phyloP scores from a whole-genome alignment of 805 yeast genomes.

The Hanseniaspora valbyensis region DNA sequence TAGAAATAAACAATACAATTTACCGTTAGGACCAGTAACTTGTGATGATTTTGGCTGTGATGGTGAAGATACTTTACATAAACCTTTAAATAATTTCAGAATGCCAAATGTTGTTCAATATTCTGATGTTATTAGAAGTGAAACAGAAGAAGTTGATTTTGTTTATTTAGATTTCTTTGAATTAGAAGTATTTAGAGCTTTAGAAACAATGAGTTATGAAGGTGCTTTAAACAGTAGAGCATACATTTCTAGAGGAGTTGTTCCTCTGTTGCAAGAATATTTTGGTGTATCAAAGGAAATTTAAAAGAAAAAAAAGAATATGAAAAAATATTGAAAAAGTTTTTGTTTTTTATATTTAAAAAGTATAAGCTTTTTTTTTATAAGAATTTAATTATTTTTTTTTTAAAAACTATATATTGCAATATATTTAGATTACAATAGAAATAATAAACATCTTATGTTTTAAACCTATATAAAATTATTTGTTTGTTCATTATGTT shows the following conservation, averaged over 20 bases:
- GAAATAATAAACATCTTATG: constrained; percentile 3
- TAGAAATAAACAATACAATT: constrained; percentile 20
- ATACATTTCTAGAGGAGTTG: constrained; percentile 1
- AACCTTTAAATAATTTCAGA: constrained; percentile 43
- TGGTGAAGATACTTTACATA: constrained; percentile 78
- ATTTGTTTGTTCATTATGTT: constrained; percentile 8
- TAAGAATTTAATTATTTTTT: neutral
- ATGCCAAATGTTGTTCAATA: constrained; percentile 72
- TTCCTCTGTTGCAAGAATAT: constrained; percentile 1
- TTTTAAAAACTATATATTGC: constrained; percentile 2
- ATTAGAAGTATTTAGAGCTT: constrained; percentile 38
- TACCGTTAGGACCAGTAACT: constrained; percentile 67
- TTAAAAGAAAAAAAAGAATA: neutral
- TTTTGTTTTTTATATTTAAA: no score
- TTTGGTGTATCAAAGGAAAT: neutral
- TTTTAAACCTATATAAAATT: neutral
- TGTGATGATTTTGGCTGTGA: constrained; percentile 70
- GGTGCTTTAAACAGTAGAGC: neutral
- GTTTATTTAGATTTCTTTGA: constrained; percentile 71
- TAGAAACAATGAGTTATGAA: constrained; percentile 4
- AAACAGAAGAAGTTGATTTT: constrained; percentile 43
- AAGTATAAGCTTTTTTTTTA: neutral
- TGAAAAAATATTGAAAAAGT: no score
- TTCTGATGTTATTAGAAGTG: constrained; percentile 24
- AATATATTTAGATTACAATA: constrained; percentile 14